Conservation (phyloP, 2,329 filamentous ascomycete species). For the Aspergillus viridinutans region DNA sequence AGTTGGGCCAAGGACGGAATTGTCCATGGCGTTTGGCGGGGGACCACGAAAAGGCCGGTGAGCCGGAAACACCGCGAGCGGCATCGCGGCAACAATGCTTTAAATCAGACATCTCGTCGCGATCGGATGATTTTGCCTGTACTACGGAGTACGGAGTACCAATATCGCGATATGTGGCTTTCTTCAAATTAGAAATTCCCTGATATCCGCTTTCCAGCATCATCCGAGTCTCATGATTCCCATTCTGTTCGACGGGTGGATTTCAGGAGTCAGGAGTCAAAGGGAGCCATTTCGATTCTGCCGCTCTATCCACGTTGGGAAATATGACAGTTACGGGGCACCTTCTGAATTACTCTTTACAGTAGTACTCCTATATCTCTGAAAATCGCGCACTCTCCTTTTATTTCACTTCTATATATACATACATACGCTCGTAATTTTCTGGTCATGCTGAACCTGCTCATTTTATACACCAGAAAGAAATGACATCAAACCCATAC, state of each 20-base stretch:
- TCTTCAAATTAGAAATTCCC: not conserved
- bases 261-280: not conserved
- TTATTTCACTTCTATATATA: conserved; percentile 4
- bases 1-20: not conserved
- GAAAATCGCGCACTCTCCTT: not conserved
- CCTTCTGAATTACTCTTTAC: not conserved
- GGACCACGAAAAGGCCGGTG: not conserved
- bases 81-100: not conserved
- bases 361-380: not conserved
- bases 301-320: not conserved
- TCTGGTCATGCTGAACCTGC: not conserved
- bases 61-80: not conserved
- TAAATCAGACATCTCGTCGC: not conserved
- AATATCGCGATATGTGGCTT: not conserved
- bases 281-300: not conserved
- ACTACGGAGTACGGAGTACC: not conserved
- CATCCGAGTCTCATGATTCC: not conserved
- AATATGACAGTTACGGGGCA: not conserved
- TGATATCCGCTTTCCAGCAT: not conserved
- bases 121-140: not conserved
- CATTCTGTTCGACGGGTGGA: not conserved
- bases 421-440: not conserved
- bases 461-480: not conserved
- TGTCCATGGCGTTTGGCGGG: not conserved
- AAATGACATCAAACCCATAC: not conserved